These are phyloP conservation scores for Cryptomeria japonica DNA, from an alignment of 75 land plant genomes.

Conservation along the genomic window DNA sequence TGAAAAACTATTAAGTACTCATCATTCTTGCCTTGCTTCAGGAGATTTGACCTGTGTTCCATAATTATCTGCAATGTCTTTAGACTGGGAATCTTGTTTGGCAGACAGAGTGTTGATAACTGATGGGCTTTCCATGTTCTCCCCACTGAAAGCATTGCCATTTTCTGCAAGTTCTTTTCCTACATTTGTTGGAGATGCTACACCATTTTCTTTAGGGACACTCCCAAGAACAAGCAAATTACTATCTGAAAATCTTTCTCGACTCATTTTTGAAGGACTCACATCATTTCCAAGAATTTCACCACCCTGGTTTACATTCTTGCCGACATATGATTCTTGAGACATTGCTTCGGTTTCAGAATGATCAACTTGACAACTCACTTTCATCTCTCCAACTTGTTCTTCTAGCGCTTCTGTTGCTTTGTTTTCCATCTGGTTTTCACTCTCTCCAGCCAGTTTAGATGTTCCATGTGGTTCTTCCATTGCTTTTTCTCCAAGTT, in stretches of 20 bases:
- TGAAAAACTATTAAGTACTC: neutral
- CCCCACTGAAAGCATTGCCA: neutral
- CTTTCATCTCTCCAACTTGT: neutral
- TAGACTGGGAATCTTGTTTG: neutral
- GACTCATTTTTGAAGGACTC: neutral
- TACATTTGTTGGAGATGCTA: neutral
- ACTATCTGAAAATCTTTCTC: neutral
- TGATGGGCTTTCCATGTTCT: neutral
- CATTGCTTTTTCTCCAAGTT: neutral
- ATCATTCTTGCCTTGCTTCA: constrained; percentile 1
- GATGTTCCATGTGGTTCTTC: neutral
- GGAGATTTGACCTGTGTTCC: neutral
- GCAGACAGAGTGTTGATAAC: neutral
- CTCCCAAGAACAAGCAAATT: neutral
- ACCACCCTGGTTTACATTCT: neutral
- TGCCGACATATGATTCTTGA: neutral
- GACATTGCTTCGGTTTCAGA: neutral
- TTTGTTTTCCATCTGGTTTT: neutral
- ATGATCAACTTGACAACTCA: neutral
- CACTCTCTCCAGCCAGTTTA: neutral
- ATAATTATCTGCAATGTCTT: neutral
- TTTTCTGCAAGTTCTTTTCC: neutral
- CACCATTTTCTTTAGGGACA: neutral
- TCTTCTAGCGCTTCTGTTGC: neutral
- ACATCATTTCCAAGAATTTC: neutral